phyloP scores from a whole-genome alignment of 2,329 filamentous ascomycete species.

The Aspergillus persii region DNA sequence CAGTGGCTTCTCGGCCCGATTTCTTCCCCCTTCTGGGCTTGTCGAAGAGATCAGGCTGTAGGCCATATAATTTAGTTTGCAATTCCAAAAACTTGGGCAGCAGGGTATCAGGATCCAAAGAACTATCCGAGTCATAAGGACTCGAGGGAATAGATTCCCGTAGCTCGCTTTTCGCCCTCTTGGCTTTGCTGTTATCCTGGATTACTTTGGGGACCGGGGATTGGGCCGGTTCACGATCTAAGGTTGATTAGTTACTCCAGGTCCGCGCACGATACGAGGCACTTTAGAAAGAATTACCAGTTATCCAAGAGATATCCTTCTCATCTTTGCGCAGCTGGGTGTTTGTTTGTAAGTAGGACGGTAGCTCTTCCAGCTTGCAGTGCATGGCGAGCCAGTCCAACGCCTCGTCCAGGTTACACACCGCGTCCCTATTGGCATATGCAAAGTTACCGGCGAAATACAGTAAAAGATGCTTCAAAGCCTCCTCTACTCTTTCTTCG shows the following conservation, averaged over 20 bases:
- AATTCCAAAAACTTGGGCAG: constrained; percentile 74
- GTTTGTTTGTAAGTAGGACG: constrained; percentile 61
- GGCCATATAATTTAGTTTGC: constrained; percentile 65
- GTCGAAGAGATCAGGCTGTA: constrained; percentile 56
- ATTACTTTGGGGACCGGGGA: constrained; percentile 24
- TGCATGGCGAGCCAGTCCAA: constrained; percentile 88
- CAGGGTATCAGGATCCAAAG: constrained; percentile 72
- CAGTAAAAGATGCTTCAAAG: constrained; percentile 64
- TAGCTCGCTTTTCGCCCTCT: constrained; percentile 26
- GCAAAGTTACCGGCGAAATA: constrained; percentile 62
- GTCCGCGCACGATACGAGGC: constrained; percentile 11
- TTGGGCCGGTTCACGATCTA: constrained; percentile 31
- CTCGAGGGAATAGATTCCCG: constrained; percentile 23
- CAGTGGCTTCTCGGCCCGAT: constrained; percentile 25
- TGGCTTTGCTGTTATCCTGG: constrained; percentile 23
- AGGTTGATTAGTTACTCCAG: constrained; percentile 25
- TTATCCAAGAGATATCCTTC: constrained; percentile 35
- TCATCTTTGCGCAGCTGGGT: constrained; percentile 31
- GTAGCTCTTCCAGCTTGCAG: constrained; percentile 66
- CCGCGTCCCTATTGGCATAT: constrained; percentile 57
- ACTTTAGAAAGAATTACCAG: constrained; percentile 26
- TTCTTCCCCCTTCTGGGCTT: constrained; percentile 42
- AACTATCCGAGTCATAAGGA: constrained; percentile 55
- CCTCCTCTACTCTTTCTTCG: constrained; percentile 59
- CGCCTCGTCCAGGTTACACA: constrained; percentile 85